Conservation (phyloP, 805 yeast genomes). For the Ogataea nonfermentans region DNA sequence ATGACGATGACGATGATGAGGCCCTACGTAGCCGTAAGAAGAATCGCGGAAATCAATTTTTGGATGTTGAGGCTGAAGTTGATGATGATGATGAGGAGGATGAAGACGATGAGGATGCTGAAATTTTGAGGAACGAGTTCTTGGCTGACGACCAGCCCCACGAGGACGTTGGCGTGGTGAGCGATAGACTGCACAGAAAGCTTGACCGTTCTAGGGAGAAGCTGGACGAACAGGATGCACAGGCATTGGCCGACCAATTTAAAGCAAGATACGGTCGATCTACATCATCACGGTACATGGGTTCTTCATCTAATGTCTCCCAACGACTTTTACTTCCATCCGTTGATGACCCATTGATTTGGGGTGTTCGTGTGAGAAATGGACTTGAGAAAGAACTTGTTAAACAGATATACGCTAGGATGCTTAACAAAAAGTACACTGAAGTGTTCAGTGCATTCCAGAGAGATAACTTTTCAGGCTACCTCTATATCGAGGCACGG, state of each 20-base stretch:
- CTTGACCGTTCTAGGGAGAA: slow-evolving; percentile 80
- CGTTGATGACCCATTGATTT: slow-evolving; percentile 92
- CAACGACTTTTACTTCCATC: slow-evolving; percentile 93
- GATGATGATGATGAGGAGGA: slow-evolving; percentile 95
- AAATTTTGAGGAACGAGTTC: slow-evolving; percentile 76
- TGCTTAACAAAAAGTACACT: slow-evolving; percentile 74
- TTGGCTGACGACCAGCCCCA: slow-evolving; percentile 72
- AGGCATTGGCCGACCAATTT: slow-evolving; percentile 85
- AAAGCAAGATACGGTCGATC: slow-evolving; percentile 90
- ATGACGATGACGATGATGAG: slow-evolving; percentile 33
- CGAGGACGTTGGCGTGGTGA: slow-evolving; percentile 45
- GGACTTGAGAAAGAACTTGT: slow-evolving; percentile 93
- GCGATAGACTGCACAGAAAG: slow-evolving; percentile 84
- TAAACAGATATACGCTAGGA: slow-evolving; percentile 78
- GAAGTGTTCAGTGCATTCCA: slow-evolving; percentile 88
- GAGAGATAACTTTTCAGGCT: slow-evolving; percentile 89
- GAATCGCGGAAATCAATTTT: slow-evolving; percentile 73
- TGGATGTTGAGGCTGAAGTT: slow-evolving; percentile 98
- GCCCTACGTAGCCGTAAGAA: slow-evolving; percentile 45
- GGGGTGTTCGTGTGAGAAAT: slow-evolving; percentile 92
- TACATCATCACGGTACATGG: slow-evolving; percentile 76
- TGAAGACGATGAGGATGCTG: slow-evolving; percentile 96
- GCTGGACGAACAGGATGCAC: slow-evolving; percentile 92
- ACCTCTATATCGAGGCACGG: slow-evolving; percentile 91
- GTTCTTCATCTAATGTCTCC: slow-evolving; percentile 81